A percentile compares a stretch with the other conserved stretches of the same genome.
Evolutionary conservation across 352 stramenopile species (phyloP).

Genomic region (Phytophthora tubulina): DNA sequence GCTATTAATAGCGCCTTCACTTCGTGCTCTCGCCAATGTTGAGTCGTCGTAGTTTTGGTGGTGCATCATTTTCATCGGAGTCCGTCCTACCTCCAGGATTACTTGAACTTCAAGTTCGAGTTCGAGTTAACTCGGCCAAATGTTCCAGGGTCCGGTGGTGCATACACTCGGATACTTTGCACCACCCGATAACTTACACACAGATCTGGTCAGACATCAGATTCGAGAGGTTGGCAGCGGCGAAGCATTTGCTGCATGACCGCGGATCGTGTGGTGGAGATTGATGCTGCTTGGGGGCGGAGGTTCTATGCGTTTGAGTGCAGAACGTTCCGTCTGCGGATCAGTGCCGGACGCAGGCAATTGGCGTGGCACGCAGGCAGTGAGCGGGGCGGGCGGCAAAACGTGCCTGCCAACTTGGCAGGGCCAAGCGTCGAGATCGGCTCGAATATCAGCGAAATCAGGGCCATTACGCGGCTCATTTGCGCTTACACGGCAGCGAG

Average conservation of each 20-base stretch:
- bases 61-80: no score
- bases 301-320: constrained; percentile 28
- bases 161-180: constrained; percentile 5
- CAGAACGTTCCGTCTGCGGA: constrained; percentile 7
- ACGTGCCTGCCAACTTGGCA: background rate
- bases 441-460: constrained; percentile 2
- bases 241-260: background rate
- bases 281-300: constrained; percentile 16
- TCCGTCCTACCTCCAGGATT: no score
- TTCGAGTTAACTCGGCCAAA: constrained; percentile 7
- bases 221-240: background rate
- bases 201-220: no score
- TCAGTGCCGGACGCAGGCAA: constrained; percentile 2
- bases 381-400: constrained; percentile 10
- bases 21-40: no score
- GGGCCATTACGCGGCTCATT: constrained; percentile 1
- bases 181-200: background rate
- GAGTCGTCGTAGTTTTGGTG: no score
- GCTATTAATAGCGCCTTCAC: no score
- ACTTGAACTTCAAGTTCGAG: background rate
- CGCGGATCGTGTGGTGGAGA: constrained; percentile 19
- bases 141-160: constrained; percentile 22
- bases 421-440: no score
- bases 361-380: constrained; percentile 17
- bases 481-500: background rate